These are phyloP conservation scores for Abortiporus biennis DNA, from an alignment of 1,284 basidiomycete genomes.

Conservation along the genomic window DNA sequence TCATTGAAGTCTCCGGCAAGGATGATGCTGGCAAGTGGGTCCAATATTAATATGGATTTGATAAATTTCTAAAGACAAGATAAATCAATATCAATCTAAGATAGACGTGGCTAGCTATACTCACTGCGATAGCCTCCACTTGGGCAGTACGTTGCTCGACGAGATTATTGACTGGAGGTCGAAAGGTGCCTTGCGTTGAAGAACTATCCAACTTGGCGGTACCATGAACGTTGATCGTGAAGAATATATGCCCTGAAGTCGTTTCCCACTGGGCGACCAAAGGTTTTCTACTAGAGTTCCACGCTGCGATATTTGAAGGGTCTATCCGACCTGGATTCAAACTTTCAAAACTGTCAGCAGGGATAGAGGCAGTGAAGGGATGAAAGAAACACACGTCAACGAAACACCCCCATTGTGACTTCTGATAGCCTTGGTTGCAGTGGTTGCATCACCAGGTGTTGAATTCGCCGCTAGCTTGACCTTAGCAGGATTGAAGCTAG, in stretches of 20 bases:
- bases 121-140: slow-evolving; percentile 39
- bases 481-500: slow-evolving; percentile 44
- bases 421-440: slow-evolving; percentile 37
- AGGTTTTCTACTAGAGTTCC: slow-evolving; percentile 51
- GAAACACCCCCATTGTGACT: slow-evolving; percentile 30
- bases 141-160: slow-evolving; percentile 45
- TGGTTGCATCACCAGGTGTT: slow-evolving; percentile 40
- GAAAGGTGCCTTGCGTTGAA: slow-evolving; percentile 46
- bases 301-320: slow-evolving; percentile 49
- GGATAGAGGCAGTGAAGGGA: neutral
- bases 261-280: slow-evolving; percentile 53
- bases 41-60: slow-evolving; percentile 34
- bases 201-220: slow-evolving; percentile 50
- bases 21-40: slow-evolving; percentile 43
- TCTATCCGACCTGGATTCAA: slow-evolving; percentile 62
- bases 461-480: slow-evolving; percentile 44
- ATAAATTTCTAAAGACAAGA: slow-evolving; percentile 37
- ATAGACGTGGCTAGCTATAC: slow-evolving; percentile 15
- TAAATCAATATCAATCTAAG: neutral
- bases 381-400: slow-evolving; percentile 34
- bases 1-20: slow-evolving; percentile 64
- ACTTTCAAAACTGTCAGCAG: slow-evolving; percentile 22
- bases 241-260: slow-evolving; percentile 36
- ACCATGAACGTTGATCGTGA: slow-evolving; percentile 56
- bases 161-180: slow-evolving; percentile 50